Conservation (phyloP, 192 early-diverging fungal species). For the Coemansia sp. region DNA sequence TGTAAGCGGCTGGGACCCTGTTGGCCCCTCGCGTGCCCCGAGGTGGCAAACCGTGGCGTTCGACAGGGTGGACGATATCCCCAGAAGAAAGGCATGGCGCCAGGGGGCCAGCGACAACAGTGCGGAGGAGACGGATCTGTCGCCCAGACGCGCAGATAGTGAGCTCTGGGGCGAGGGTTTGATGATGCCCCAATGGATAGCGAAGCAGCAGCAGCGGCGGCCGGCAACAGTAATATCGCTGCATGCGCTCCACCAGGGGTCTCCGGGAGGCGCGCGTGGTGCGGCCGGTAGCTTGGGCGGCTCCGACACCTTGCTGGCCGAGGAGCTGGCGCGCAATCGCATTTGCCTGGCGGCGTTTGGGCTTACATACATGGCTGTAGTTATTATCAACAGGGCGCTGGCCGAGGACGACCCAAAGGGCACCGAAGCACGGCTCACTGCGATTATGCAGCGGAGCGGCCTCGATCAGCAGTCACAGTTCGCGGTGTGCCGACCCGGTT, state of each 20-base stretch:
- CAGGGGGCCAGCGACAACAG: neutral
- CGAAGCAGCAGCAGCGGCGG: constrained; percentile 34
- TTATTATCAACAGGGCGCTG: constrained; percentile 25
- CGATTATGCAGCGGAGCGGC: constrained; percentile 18
- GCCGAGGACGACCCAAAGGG: constrained; percentile 9
- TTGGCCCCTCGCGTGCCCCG: constrained; percentile 8
- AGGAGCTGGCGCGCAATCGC: constrained; percentile 48
- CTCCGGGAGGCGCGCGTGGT: neutral
- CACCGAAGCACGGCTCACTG: constrained; percentile 12
- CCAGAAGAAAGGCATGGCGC: constrained; percentile 21
- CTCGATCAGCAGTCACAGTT: constrained; percentile 26
- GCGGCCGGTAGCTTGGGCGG: neutral
- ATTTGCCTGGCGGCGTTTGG: constrained; percentile 38
- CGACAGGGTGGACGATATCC: constrained; percentile 38
- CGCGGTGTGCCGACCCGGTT: constrained; percentile 32
- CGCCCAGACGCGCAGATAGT: constrained; percentile 14
- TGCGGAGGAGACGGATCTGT: constrained; percentile 3
- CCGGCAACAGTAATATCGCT: constrained; percentile 39
- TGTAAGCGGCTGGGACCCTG: constrained; percentile 21
- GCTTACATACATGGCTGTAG: constrained; percentile 32
- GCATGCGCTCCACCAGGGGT: constrained; percentile 22
- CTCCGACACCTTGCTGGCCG: constrained; percentile 15
- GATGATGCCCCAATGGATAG: constrained; percentile 25
- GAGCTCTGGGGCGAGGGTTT: constrained; percentile 24
- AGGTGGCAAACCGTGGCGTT: constrained; percentile 39